A percentile compares a stretch with the other conserved stretches of the same genome.
Conservation (phyloP, 176 grass and related monocot genomes). For the Lolium multiflorum region DNA sequence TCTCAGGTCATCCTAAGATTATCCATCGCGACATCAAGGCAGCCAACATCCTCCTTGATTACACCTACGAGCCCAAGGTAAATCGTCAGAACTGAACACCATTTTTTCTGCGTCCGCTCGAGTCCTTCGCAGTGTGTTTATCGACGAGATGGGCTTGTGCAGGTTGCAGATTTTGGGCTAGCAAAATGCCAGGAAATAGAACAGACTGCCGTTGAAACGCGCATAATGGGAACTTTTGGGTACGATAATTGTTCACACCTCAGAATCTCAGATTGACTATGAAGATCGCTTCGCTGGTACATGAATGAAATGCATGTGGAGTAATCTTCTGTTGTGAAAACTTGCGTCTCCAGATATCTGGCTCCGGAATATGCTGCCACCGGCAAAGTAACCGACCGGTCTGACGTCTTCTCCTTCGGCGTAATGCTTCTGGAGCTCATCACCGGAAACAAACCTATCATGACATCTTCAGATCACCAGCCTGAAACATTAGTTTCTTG, state of each 20-base stretch:
- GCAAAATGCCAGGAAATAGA: constrained; percentile 65
- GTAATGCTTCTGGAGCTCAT: constrained; percentile 88
- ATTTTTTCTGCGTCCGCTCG: background rate
- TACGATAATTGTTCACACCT: constrained; percentile 3
- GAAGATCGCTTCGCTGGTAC: too few species aligned
- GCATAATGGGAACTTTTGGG: constrained; percentile 84
- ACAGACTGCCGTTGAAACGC: constrained; percentile 60
- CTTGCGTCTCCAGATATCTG: constrained; percentile 61
- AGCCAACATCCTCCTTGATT: constrained; percentile 82
- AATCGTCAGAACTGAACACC: background rate
- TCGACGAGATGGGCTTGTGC: background rate
- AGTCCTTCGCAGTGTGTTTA: background rate
- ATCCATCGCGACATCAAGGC: constrained; percentile 94
- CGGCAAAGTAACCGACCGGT: constrained; percentile 75
- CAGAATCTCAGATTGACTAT: too few species aligned
- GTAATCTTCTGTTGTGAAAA: constrained; percentile 16
- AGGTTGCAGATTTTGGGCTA: constrained; percentile 91
- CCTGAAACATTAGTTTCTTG: constrained; percentile 61
- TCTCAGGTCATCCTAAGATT: constrained; percentile 78
- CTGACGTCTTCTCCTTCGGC: constrained; percentile 92
- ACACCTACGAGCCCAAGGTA: constrained; percentile 78
- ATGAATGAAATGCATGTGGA: background rate
- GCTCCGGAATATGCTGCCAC: constrained; percentile 80
- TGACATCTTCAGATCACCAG: constrained; percentile 38
- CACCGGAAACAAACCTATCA: constrained; percentile 70